These are phyloP conservation scores for Arabis hirsuta DNA, from an alignment of 345 rosid species.

Conservation along the genomic window DNA sequence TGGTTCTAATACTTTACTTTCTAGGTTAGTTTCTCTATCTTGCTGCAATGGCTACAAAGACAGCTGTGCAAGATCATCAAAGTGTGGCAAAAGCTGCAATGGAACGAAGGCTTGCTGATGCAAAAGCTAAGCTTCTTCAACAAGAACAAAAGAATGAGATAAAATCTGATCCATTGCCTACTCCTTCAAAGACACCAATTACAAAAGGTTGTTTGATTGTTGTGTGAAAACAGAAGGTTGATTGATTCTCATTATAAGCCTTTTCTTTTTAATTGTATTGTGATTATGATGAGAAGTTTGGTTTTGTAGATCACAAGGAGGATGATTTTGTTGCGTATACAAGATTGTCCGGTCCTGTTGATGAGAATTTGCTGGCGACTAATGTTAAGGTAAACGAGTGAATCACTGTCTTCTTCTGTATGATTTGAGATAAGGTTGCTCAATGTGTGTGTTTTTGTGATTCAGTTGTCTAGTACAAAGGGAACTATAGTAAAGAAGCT, in stretches of 20 bases:
- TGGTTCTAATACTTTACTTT: neutral
- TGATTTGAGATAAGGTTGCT: slow-evolving; percentile 10
- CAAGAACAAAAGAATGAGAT: slow-evolving; percentile 46
- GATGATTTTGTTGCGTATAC: slow-evolving; percentile 53
- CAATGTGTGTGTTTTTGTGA: slow-evolving; percentile 3
- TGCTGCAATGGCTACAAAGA: slow-evolving; percentile 27
- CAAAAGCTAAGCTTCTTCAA: slow-evolving; percentile 62
- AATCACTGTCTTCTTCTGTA: slow-evolving; percentile 13
- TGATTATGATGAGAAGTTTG: slow-evolving; percentile 15
- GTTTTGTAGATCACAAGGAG: slow-evolving; percentile 54
- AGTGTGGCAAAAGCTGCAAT: slow-evolving; percentile 61
- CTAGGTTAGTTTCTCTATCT: slow-evolving; percentile 19
- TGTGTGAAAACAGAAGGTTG: neutral
- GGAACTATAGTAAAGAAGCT: slow-evolving; percentile 61
- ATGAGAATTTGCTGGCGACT: slow-evolving; percentile 61
- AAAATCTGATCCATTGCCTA: slow-evolving; percentile 36
- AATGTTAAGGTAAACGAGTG: slow-evolving; percentile 49
- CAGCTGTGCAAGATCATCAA: slow-evolving; percentile 49
- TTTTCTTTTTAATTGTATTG: neutral
- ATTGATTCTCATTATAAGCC: neutral
- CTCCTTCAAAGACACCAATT: slow-evolving; percentile 28
- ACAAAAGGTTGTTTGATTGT: slow-evolving; percentile 46
- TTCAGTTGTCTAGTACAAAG: slow-evolving; percentile 60
- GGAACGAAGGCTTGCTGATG: slow-evolving; percentile 60
- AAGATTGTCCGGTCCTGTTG: slow-evolving; percentile 52